These are phyloP conservation scores for Cyphellophora attinorum DNA, from an alignment of 2,329 filamentous ascomycete species.

Conservation along the genomic window DNA sequence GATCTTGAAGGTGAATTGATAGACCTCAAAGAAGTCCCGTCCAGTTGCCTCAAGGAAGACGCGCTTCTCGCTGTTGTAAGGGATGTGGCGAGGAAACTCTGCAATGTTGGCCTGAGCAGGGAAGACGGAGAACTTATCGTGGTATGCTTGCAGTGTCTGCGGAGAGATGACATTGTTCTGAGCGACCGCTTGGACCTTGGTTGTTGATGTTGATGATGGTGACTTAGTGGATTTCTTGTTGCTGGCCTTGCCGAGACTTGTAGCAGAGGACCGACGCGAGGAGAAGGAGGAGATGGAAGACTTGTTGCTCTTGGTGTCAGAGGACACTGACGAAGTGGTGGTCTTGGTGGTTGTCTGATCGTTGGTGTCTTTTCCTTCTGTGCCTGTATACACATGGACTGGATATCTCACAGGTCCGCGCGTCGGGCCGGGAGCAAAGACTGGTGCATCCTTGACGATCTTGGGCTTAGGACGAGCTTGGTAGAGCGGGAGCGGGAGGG, in stretches of 20 bases:
- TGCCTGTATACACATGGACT: constrained; percentile 61
- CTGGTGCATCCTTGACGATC: constrained; percentile 54
- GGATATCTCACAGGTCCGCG: constrained; percentile 63
- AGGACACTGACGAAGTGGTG: too few relatives aligned
- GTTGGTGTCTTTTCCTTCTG: constrained; percentile 27
- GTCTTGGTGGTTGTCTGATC: not conserved
- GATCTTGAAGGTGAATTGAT: constrained; percentile 71
- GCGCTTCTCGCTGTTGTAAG: constrained; percentile 92
- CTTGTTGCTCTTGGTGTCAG: too few relatives aligned
- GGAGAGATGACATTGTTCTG: too few relatives aligned
- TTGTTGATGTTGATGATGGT: too few relatives aligned
- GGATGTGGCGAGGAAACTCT: constrained; percentile 64
- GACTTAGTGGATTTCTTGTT: too few relatives aligned
- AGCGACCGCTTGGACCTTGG: too few relatives aligned
- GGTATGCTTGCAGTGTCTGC: constrained; percentile 48
- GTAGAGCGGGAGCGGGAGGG: not conserved
- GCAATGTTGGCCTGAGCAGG: constrained; percentile 49
- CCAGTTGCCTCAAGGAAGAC: constrained; percentile 78
- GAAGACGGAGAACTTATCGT: constrained; percentile 55
- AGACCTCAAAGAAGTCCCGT: constrained; percentile 78
- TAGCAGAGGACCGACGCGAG: too few relatives aligned
- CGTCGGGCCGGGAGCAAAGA: constrained; percentile 52
- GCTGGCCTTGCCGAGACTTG: too few relatives aligned
- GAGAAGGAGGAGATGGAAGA: too few relatives aligned
- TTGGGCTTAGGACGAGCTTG: constrained; percentile 38